These are phyloP conservation scores for Populus hybrid DNA, from an alignment of 441 rosid genomes.

Conservation along the genomic window DNA sequence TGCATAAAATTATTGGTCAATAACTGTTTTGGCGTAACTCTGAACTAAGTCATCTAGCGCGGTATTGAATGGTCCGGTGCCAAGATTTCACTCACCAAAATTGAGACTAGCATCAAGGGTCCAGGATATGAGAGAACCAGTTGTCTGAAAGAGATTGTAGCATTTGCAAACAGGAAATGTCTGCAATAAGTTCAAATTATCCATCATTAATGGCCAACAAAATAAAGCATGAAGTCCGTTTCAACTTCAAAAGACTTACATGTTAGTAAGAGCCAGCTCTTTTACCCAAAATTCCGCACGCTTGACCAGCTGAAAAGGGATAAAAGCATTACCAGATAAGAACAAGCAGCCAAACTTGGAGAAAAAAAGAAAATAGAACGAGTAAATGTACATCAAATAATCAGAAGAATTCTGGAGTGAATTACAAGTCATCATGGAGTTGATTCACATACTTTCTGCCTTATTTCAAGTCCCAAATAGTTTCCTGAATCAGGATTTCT, in stretches of 20 bases:
- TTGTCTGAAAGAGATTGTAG: conserved; percentile 61
- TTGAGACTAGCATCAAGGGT: conserved; percentile 74
- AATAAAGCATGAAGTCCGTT: conserved; percentile 9
- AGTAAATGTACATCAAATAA: conserved; percentile 25
- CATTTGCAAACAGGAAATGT: conserved; percentile 85
- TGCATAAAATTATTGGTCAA: conserved; percentile 27
- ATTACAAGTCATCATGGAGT: conserved; percentile 28
- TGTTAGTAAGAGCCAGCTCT: conserved; percentile 67
- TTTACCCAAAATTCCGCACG: conserved; percentile 81
- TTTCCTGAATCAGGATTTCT: conserved; percentile 48
- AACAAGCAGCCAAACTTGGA: conserved; percentile 7
- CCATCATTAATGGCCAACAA: conserved; percentile 1
- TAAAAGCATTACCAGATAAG: conserved; percentile 8
- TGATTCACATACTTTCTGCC: conserved; percentile 60
- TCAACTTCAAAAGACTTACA: conserved; percentile 38
- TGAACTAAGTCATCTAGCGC: neutral
- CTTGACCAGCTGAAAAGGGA: conserved; percentile 62
- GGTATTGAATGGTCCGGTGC: conserved; percentile 3
- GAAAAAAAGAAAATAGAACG: conserved; percentile 9
- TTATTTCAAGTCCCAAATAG: conserved; percentile 88
- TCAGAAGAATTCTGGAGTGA: conserved; percentile 22
- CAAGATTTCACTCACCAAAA: conserved; percentile 53
- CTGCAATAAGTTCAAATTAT: conserved; percentile 37
- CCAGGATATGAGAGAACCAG: conserved; percentile 71
- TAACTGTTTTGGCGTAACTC: neutral